Evolutionary conservation across 2,329 filamentous ascomycete species (phyloP).

Genomic region (Elsinoe australis): DNA sequence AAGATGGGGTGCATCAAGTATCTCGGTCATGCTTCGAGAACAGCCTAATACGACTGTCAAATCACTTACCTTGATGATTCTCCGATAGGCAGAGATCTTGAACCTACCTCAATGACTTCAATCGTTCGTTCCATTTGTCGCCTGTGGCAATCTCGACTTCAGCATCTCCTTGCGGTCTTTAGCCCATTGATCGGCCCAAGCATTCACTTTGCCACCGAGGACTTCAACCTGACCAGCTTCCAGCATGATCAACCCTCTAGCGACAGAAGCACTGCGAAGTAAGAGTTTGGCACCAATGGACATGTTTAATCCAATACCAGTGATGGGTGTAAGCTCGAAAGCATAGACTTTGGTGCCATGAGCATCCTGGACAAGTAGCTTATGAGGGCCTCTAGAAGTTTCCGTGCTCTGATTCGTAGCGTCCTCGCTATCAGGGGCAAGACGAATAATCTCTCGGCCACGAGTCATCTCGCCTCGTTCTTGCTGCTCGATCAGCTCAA

Average conservation of each 20-base stretch:
- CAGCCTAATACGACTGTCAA: no score
- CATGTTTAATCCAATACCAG: conserved; percentile 55
- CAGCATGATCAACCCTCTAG: conserved; percentile 71
- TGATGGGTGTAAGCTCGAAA: conserved; percentile 61
- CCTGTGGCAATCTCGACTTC: conserved; percentile 39
- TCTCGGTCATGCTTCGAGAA: neutral
- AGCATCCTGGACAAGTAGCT: conserved; percentile 74
- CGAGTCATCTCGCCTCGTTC: conserved; percentile 65
- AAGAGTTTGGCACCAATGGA: conserved; percentile 76
- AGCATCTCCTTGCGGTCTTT: conserved; percentile 63
- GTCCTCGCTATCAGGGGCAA: conserved; percentile 49
- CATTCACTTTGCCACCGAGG: conserved; percentile 81
- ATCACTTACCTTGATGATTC: neutral
- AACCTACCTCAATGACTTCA: neutral
- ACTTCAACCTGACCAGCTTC: conserved; percentile 60
- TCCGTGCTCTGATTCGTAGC: conserved; percentile 19
- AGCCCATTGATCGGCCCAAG: conserved; percentile 69
- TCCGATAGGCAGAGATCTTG: neutral
- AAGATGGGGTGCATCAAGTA: neutral
- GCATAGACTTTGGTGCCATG: conserved; percentile 61
- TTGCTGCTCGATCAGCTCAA: conserved; percentile 69
- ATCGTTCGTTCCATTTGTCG: neutral
- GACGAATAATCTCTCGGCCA: conserved; percentile 74
- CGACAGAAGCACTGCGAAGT: conserved; percentile 58
- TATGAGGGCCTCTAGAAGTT: conserved; percentile 55